phyloP scores from a whole-genome alignment of 1,139 yeast genomes.

The Meyerozyma guilliermondii region DNA sequence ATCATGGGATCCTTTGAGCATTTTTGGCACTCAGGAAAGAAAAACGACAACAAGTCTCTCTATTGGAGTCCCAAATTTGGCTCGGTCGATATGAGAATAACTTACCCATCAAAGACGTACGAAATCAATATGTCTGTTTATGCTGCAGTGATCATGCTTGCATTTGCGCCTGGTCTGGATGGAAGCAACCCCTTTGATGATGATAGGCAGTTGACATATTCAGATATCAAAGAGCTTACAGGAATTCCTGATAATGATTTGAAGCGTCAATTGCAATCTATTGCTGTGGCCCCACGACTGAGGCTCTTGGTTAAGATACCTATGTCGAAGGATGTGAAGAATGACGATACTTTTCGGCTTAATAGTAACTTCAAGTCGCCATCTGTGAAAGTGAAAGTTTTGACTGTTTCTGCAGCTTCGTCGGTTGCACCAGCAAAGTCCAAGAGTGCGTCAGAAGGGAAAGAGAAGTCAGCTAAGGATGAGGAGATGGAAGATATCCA shows the following conservation, averaged over 20 bases:
- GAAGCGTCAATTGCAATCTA: conserved; percentile 72
- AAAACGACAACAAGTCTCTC: conserved; percentile 69
- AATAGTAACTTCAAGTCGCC: conserved; percentile 72
- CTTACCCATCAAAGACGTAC: conserved; percentile 64
- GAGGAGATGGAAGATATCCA: conserved; percentile 35
- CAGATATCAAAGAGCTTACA: conserved; percentile 62
- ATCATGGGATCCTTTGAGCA: conserved; percentile 39
- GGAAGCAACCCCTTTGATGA: conserved; percentile 45
- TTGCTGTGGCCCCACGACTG: conserved; percentile 80
- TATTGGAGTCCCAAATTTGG: conserved; percentile 86
- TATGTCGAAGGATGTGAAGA: conserved; percentile 64
- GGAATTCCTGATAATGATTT: conserved; percentile 71
- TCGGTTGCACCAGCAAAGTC: conserved; percentile 9
- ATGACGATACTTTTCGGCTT: conserved; percentile 60
- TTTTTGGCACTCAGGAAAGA: conserved; percentile 44
- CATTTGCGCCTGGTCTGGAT: conserved; percentile 57
- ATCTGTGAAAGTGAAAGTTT: conserved; percentile 66
- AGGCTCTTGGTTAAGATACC: conserved; percentile 70
- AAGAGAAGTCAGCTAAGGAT: conserved; percentile 32
- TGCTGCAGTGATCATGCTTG: conserved; percentile 70
- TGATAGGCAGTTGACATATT: conserved; percentile 38
- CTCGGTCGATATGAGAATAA: conserved; percentile 67
- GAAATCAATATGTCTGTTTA: conserved; percentile 78
- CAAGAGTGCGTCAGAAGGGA: conserved; percentile 13
- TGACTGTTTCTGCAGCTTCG: conserved; percentile 52